These are phyloP conservation scores for Sporisorium iseilematis-ciliati DNA, from an alignment of 1,284 basidiomycete species.

Conservation along the genomic window DNA sequence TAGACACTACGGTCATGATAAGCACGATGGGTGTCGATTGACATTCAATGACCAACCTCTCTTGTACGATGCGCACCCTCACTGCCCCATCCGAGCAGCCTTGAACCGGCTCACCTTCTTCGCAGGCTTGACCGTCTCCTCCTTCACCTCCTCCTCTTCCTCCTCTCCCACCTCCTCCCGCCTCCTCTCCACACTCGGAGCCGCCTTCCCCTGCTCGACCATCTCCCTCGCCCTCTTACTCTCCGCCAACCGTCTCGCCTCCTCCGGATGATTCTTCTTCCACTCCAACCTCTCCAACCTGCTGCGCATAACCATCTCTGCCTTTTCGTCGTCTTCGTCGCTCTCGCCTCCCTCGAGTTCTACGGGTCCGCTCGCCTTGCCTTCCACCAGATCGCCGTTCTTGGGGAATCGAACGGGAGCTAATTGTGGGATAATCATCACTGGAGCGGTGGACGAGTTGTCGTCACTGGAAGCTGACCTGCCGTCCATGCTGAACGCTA, in stretches of 20 bases:
- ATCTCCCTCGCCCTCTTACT: constrained; percentile 16
- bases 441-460: constrained; percentile 16
- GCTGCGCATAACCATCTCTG: constrained; percentile 56
- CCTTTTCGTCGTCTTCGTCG: constrained; percentile 58
- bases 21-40: background rate
- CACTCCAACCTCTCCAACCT: constrained; percentile 47
- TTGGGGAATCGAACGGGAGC: constrained; percentile 52
- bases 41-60: background rate
- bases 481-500: constrained; percentile 36
- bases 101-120: constrained; percentile 52
- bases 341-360: constrained; percentile 55
- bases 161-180: background rate
- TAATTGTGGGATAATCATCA: constrained; percentile 59
- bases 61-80: background rate
- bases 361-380: constrained; percentile 25
- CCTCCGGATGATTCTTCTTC: constrained; percentile 38
- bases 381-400: constrained; percentile 44
- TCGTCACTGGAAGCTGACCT: background rate
- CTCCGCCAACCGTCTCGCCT: constrained; percentile 21
- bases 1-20: background rate
- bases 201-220: constrained; percentile 19
- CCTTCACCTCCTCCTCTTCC: background rate
- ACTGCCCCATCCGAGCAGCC: constrained; percentile 41
- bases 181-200: constrained; percentile 19
- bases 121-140: constrained; percentile 9